A percentile compares a stretch with the other conserved stretches of the same genome.
Evolutionary conservation across 305 asterid genomes (phyloP).

Genomic region (Fraxinus greggii): DNA sequence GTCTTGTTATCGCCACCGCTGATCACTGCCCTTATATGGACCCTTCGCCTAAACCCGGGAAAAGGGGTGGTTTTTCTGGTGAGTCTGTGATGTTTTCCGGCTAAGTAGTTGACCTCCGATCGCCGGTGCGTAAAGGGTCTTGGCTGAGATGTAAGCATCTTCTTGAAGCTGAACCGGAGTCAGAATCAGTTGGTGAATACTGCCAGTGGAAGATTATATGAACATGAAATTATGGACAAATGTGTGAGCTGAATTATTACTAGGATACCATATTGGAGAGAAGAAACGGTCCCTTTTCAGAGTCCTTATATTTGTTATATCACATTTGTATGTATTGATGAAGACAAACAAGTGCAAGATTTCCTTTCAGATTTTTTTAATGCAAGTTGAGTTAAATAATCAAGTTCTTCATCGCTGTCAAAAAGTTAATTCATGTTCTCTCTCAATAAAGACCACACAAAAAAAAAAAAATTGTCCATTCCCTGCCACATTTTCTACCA

Average conservation of each 20-base stretch:
- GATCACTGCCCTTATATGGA: conserved; percentile 51
- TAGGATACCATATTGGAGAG: neutral
- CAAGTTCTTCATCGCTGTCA: neutral
- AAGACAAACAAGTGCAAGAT: neutral
- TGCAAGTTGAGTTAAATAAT: neutral
- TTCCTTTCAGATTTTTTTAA: neutral
- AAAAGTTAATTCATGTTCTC: neutral
- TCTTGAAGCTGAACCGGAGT: neutral
- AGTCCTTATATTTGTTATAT: neutral
- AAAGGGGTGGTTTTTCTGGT: conserved; percentile 9
- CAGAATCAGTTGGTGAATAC: neutral
- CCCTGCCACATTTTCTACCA: neutral
- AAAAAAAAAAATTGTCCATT: neutral
- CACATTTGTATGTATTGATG: neutral
- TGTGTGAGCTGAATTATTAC: conserved; percentile 3
- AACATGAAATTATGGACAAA: neutral
- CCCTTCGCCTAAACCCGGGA: conserved; percentile 22
- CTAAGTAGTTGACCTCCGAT: conserved; percentile 28
- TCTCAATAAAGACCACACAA: neutral
- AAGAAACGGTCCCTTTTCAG: neutral
- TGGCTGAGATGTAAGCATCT: conserved; percentile 60
- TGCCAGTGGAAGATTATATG: neutral
- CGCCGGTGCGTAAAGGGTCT: conserved; percentile 47
- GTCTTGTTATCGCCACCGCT: conserved; percentile 65
- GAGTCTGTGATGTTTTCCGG: conserved; percentile 20